Evolutionary conservation across 2,329 filamentous ascomycete species (phyloP).

Genomic region (Xylaria sp.): DNA sequence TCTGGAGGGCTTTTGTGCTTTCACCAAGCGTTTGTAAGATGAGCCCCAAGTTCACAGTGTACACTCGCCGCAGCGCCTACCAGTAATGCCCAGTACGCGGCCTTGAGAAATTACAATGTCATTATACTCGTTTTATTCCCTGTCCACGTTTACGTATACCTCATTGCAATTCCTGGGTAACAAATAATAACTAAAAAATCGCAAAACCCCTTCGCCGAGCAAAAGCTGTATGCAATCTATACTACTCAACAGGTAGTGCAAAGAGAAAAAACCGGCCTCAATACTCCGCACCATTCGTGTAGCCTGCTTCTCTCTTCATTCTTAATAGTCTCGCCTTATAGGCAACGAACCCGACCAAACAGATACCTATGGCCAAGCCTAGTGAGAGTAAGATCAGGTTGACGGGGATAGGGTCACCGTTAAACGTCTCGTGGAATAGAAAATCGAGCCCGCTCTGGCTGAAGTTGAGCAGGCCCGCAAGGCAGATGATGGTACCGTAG

Average conservation of each 20-base stretch:
- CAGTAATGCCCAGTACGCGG: background rate
- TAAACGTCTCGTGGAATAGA: constrained; percentile 78
- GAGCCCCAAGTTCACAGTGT: background rate
- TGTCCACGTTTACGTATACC: background rate
- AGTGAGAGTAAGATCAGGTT: constrained; percentile 74
- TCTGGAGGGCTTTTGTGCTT: too few species aligned
- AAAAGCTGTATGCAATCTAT: constrained; percentile 1
- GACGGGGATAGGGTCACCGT: constrained; percentile 78
- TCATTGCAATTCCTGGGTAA: background rate
- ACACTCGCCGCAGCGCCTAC: background rate
- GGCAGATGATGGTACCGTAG: constrained; percentile 90
- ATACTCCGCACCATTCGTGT: constrained; percentile 19
- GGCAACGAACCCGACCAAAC: constrained; percentile 74
- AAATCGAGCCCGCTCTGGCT: constrained; percentile 83
- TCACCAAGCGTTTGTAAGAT: background rate
- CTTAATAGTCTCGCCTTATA: constrained; percentile 51
- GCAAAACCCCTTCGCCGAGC: background rate
- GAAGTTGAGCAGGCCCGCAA: constrained; percentile 87
- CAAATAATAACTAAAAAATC: background rate
- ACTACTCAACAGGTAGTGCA: background rate
- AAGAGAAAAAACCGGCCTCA: background rate
- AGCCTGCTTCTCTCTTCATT: constrained; percentile 41
- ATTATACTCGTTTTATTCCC: background rate
- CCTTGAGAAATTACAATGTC: too few species aligned
- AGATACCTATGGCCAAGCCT: constrained; percentile 72